phyloP scores from a whole-genome alignment of 768 basidiomycete genomes.

The Mycena olivaceomarginata region DNA sequence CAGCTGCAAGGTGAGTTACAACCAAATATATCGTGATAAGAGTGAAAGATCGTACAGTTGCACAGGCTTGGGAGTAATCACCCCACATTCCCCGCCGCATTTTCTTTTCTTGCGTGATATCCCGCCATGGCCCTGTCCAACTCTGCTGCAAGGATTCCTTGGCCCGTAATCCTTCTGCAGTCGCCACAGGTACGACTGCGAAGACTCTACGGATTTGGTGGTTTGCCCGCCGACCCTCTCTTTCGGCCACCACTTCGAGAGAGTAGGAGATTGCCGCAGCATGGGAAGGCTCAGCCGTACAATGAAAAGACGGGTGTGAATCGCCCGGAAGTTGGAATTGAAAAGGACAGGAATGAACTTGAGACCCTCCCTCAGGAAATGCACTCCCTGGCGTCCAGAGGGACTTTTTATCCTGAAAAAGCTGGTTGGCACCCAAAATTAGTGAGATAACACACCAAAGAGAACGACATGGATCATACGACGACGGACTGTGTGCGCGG shows the following conservation, averaged over 20 bases:
- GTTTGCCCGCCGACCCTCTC: slow-evolving; percentile 19
- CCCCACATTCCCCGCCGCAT: slow-evolving; percentile 31
- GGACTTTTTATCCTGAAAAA: slow-evolving; percentile 3
- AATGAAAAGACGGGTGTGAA: slow-evolving; percentile 21
- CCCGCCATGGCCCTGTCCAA: slow-evolving; percentile 23
- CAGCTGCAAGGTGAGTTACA: slow-evolving; percentile 16
- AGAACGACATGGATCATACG: background rate
- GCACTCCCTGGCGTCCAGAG: slow-evolving; percentile 2
- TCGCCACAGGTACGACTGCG: slow-evolving; percentile 20
- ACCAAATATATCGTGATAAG: background rate
- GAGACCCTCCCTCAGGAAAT: slow-evolving; percentile 5
- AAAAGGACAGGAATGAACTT: slow-evolving; percentile 7
- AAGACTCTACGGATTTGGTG: slow-evolving; percentile 24
- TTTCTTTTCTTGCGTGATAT: slow-evolving; percentile 20
- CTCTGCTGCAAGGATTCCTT: slow-evolving; percentile 19
- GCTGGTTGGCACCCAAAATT: background rate
- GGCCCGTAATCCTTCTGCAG: slow-evolving; percentile 2
- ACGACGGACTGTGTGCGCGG: background rate
- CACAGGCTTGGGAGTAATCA: slow-evolving; percentile 30
- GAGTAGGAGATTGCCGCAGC: slow-evolving; percentile 15
- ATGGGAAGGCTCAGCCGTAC: background rate
- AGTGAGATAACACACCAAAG: slow-evolving; percentile 3
- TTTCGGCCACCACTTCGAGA: slow-evolving; percentile 12
- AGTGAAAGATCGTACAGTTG: slow-evolving; percentile 11
- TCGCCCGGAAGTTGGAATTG: slow-evolving; percentile 2